These are phyloP conservation scores for Aspergillus sp. DNA, from an alignment of 2,329 filamentous ascomycete species.

Conservation along the genomic window DNA sequence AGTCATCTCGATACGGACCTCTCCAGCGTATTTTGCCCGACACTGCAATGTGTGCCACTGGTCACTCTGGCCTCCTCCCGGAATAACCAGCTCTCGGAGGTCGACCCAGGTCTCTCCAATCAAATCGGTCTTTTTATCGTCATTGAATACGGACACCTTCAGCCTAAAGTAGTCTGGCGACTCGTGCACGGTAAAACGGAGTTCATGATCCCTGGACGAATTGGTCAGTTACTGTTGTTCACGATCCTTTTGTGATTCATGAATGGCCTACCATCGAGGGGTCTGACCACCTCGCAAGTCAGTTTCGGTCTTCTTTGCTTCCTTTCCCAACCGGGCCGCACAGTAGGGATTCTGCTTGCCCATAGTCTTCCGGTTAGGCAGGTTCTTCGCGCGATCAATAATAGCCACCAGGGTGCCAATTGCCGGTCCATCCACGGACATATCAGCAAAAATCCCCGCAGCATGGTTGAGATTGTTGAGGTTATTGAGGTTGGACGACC, in stretches of 20 bases:
- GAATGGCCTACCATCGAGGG: conserved; percentile 67
- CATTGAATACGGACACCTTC: conserved; percentile 94
- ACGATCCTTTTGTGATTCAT: too few relatives aligned
- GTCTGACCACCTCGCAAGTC: conserved; percentile 93
- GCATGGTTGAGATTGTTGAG: conserved; percentile 54
- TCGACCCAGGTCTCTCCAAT: conserved; percentile 92
- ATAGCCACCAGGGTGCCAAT: conserved; percentile 91
- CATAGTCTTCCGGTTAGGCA: conserved; percentile 94
- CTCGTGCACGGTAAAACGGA: conserved; percentile 92
- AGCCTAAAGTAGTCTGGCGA: conserved; percentile 93
- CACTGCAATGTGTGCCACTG: conserved; percentile 82
- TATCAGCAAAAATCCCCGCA: conserved; percentile 87
- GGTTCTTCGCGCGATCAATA: conserved; percentile 90
- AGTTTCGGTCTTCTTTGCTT: conserved; percentile 93
- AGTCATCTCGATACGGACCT: conserved; percentile 89
- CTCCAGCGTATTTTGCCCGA: conserved; percentile 91
- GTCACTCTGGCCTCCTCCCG: conserved; percentile 87
- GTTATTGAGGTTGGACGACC: conserved; percentile 43
- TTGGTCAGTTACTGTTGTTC: too few relatives aligned
- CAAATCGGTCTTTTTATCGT: conserved; percentile 94
- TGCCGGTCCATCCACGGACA: conserved; percentile 82
- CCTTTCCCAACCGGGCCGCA: conserved; percentile 85
- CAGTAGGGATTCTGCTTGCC: conserved; percentile 98
- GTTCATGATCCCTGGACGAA: conserved; percentile 77
- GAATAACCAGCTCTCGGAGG: conserved; percentile 68